phyloP scores from a whole-genome alignment of 1,139 yeast genomes.

The Yamadazyma oceani region DNA sequence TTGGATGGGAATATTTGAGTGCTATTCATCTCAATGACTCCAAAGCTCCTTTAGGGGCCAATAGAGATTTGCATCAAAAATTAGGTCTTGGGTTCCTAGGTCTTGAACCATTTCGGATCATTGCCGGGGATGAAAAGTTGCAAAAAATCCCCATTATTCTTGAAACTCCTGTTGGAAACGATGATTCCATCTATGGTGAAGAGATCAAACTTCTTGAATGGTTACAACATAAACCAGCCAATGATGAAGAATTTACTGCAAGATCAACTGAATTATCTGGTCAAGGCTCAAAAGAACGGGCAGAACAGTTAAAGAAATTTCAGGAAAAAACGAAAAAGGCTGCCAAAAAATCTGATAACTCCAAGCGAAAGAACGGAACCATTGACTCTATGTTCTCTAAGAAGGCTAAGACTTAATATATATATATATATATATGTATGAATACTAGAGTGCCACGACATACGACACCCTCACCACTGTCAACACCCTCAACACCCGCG shows the following conservation, averaged over 20 bases:
- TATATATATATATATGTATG: background rate
- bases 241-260: conserved; percentile 54
- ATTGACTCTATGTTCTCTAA: conserved; percentile 22
- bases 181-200: conserved; percentile 66
- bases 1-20: conserved; percentile 73
- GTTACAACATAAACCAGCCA: conserved; percentile 54
- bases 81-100: conserved; percentile 90
- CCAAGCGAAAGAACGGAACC: conserved; percentile 21
- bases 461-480: too few species aligned
- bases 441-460: too few species aligned
- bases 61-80: conserved; percentile 87
- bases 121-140: conserved; percentile 69
- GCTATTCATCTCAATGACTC: conserved; percentile 93
- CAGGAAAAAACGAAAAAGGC: conserved; percentile 29
- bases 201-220: conserved; percentile 79
- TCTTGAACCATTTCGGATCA: conserved; percentile 72
- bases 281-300: conserved; percentile 59
- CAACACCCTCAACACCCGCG: too few species aligned
- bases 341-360: conserved; percentile 4
- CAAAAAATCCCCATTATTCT: conserved; percentile 75
- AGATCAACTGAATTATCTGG: conserved; percentile 52
- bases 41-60: conserved; percentile 88
- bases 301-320: conserved; percentile 45
- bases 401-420: conserved; percentile 12
- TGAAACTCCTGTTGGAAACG: conserved; percentile 77